phyloP scores from a whole-genome alignment of 108 stramenopile species.

The Bacterosira constricta region DNA sequence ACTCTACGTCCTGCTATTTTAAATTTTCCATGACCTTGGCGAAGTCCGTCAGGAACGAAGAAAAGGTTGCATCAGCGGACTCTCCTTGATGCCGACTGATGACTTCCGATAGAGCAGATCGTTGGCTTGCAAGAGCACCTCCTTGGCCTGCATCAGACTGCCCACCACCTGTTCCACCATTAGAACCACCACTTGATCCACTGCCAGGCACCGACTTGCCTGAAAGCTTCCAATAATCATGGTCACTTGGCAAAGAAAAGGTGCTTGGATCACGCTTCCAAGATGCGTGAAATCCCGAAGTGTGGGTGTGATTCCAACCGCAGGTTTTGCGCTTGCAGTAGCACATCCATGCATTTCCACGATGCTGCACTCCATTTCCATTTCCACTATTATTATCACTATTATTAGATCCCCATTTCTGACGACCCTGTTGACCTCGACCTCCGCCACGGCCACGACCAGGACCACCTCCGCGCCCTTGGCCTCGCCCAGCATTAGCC shows the following conservation, averaged over 20 bases:
- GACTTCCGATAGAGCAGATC: neutral
- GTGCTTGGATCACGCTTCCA: neutral
- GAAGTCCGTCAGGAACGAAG: neutral
- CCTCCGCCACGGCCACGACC: neutral
- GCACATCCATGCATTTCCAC: too few species aligned
- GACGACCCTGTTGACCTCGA: neutral
- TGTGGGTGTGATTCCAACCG: neutral
- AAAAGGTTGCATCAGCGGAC: neutral
- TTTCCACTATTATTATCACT: neutral
- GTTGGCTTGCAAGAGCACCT: neutral
- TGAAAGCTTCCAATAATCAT: too few species aligned
- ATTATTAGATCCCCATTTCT: neutral
- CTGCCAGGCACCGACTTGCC: too few species aligned
- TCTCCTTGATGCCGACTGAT: neutral
- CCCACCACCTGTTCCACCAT: too few species aligned
- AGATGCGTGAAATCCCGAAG: neutral
- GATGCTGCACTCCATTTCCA: neutral
- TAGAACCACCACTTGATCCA: too few species aligned
- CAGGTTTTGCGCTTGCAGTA: neutral
- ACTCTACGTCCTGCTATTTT: neutral
- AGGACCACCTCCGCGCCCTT: neutral
- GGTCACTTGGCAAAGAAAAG: neutral
- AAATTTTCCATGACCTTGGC: neutral
- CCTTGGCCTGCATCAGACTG: neutral
- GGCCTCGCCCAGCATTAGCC: neutral